Evolutionary conservation across 768 basidiomycete genomes (phyloP), one percentile per base, ranked within the genome.

Genomic region (Rhodotorula paludigena): DNA sequence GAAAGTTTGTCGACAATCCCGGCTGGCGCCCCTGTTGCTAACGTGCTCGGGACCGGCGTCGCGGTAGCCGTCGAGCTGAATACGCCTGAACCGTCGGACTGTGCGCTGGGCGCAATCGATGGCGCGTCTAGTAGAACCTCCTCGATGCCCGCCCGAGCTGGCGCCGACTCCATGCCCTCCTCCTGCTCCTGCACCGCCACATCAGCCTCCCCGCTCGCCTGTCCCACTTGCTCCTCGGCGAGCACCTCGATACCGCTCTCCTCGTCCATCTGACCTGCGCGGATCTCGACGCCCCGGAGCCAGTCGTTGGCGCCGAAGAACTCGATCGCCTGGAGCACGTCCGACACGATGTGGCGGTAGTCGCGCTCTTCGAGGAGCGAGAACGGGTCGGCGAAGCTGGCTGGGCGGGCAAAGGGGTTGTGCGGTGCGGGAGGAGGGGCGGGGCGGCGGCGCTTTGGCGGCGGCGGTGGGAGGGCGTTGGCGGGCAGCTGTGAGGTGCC

Each of bases 181-280:
- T 16, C 51, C 12, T 21, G 32, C 54, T 57, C 42, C 47, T 51
- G 47, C 41, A 23, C 36, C 42, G 9, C 30, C 21, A 6, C 30
- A 5, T 25, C 55, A 36, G n/a, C 25, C 47, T 20, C 39, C 5
- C 7, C 21, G 11, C 1, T 21, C 30, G 5, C 18, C 56, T 23
- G 23, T 39, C 16, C 30, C 64, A 23, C 11, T 33, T 58, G 30
- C 51, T 25, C 11, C 42, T 60, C 62, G 2, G 10, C 42, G 21
- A 72, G 41, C 38, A 64, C 71, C 60, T 68, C 66, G 38, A 72
- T 72, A 44, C 71, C 66, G 21, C 66, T 68, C 57, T 72, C 71
- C 48, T 72, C 71, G 7, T 72, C 71, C 25, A 65, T 18, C 57
- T 72, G 60, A 2, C 71, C 71, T 1, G 28, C 21, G 30, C 71